Conservation (phyloP, 345 rosid species). For the Gossypium longicalyx region DNA sequence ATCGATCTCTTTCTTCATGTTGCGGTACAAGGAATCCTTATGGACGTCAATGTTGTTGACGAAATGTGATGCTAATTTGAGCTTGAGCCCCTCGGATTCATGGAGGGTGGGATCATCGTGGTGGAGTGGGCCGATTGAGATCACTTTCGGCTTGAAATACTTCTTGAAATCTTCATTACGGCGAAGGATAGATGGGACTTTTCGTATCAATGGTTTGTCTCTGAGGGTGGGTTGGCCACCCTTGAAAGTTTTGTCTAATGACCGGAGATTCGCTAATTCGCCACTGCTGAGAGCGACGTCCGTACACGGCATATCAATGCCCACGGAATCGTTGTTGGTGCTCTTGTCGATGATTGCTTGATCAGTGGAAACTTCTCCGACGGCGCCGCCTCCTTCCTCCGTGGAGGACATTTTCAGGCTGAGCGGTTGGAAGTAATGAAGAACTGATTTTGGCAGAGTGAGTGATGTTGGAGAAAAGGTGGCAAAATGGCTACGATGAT, state of each 20-base stretch:
- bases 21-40: not conserved
- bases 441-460: not conserved
- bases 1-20: not conserved
- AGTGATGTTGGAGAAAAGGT: not conserved
- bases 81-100: slow-evolving; percentile 1
- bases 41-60: not conserved
- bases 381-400: too few relatives aligned
- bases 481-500: too few relatives aligned
- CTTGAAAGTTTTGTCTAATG: not conserved
- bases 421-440: not conserved
- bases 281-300: not conserved
- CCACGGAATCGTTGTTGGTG: too few relatives aligned
- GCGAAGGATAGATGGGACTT: not conserved
- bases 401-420: not conserved
- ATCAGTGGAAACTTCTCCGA: not conserved
- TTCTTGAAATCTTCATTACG: not conserved
- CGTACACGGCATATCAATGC: too few relatives aligned
- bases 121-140: slow-evolving; percentile 27
- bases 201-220: not conserved
- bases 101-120: not conserved
- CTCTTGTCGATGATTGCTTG: too few relatives aligned
- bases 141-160: slow-evolving; percentile 16
- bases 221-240: not conserved
- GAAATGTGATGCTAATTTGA: not conserved
- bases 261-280: not conserved